Base-by-base conservation (phyloP, 106 monocot genomes). In the Allium sativum region DNA sequence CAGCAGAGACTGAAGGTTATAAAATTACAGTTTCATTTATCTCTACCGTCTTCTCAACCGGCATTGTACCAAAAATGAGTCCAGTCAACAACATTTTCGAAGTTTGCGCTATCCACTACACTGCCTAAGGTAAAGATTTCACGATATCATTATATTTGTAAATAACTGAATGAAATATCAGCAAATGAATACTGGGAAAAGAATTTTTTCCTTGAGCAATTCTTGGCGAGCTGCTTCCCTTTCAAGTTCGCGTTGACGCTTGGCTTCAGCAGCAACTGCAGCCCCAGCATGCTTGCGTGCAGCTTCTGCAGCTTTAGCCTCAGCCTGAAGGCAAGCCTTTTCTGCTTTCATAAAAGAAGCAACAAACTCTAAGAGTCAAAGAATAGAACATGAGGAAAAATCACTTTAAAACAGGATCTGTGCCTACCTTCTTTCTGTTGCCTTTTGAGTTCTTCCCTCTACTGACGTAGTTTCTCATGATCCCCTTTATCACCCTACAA, bases 211-310 rank as follows among this genome's bases (percentile, higher is more conserved):
- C 83, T 87, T 74, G 21, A 90, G 68, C 70, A 95, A 71, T 63
- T 86, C 94, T 59, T 90, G 94, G 3, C 94, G 86, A 41, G 94
- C 94, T 46, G 86, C 86, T 74, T 95, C 94, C 71, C 94, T 78
- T 71, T 95, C 86, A 40, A 86, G 71, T 59, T 95, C 90, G 42
- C 76, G 78, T 58, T 79, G 72, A 14, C 72, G 76, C 75, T 90
- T 95, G 4, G 94, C 90, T 75, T 95, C 84, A 1, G 81, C 86
- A 2, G 80, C 84, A 55, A 81, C 90, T 59, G 71, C 81, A 17
- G 74, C 89, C 72, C 82, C 81, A 42, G 77, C 84, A 76, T 70
- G 79, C 62, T 48, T 81, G 9, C 79, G 76, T 55, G 78, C 83
- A 20, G 81, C 86, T 70, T 87, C 90, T 9, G 81, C 90, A 61